Conservation (phyloP, 2,329 filamentous ascomycete species). For the Knoxdaviesia proteae region DNA sequence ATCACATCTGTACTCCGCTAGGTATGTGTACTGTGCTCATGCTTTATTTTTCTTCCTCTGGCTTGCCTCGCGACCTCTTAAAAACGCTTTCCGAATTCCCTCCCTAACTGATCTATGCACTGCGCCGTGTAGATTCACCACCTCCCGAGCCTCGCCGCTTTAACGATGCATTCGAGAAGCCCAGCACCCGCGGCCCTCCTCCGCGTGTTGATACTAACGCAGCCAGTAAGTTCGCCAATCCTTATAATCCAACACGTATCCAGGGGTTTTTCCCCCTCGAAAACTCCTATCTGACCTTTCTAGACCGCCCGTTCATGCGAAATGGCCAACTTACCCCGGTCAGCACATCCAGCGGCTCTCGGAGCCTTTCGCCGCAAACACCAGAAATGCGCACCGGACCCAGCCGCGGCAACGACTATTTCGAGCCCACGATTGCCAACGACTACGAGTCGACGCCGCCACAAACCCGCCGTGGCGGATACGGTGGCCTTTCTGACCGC, state of each 20-base stretch:
- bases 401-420: conserved; percentile 23
- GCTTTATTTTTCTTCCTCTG: background rate
- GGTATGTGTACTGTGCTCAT: conserved; percentile 13
- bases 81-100: background rate
- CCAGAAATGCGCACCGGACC: conserved; percentile 22
- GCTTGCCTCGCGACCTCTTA: background rate
- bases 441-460: conserved; percentile 19
- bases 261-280: too few species aligned
- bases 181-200: conserved; percentile 9
- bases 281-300: conserved; percentile 13
- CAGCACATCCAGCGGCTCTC: conserved; percentile 38
- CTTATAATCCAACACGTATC: too few species aligned
- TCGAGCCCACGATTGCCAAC: conserved; percentile 22
- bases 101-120: background rate
- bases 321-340: conserved; percentile 41
- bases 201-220: conserved; percentile 28
- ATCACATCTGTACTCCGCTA: conserved; percentile 48
- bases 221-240: conserved; percentile 22
- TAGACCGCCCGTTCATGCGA: conserved; percentile 32
- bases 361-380: conserved; percentile 41
- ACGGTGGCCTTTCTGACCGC: conserved; percentile 24
- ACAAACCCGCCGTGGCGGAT: conserved; percentile 20
- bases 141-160: conserved; percentile 2
- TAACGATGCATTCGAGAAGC: background rate
- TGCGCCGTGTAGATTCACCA: conserved; percentile 1